A percentile compares a stretch with the other conserved stretches of the same genome.
Conservation (phyloP, 305 asterid genomes). For the Rubia peregrina region DNA sequence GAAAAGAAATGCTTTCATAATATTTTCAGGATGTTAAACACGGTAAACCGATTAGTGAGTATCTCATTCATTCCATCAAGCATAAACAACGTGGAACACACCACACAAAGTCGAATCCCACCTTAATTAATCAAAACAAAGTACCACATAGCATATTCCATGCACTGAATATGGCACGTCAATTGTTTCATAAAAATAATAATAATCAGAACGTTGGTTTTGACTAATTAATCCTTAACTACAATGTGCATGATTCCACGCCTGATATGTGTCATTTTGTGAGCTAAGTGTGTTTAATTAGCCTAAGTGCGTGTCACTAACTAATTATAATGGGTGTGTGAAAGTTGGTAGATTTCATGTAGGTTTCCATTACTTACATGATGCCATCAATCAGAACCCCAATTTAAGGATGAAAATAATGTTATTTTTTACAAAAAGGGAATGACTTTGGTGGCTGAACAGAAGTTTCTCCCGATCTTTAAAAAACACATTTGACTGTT, state of each 20-base stretch:
- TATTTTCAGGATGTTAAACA: too few relatives aligned
- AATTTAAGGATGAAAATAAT: background rate
- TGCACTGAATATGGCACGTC: background rate
- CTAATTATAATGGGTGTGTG: background rate
- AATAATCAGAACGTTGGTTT: too few relatives aligned
- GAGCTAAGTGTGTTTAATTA: background rate
- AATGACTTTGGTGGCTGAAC: too few relatives aligned
- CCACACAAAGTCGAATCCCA: background rate
- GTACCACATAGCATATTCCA: background rate
- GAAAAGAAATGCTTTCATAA: too few relatives aligned
- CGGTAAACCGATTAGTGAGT: too few relatives aligned
- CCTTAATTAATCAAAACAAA: background rate
- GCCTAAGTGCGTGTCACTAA: background rate
- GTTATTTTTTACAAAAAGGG: too few relatives aligned
- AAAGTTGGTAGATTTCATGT: background rate
- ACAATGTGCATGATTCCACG: background rate
- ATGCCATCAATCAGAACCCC: background rate
- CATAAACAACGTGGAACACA: too few relatives aligned
- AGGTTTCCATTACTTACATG: constrained; percentile 2
- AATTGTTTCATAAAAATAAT: background rate
- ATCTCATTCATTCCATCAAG: background rate
- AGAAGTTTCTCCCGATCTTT: too few relatives aligned
- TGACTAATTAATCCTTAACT: background rate
- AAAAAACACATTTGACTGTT: too few relatives aligned
- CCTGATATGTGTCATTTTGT: background rate